Conservation (phyloP, 768 basidiomycete genomes). For the Rhizopogon rudus region DNA sequence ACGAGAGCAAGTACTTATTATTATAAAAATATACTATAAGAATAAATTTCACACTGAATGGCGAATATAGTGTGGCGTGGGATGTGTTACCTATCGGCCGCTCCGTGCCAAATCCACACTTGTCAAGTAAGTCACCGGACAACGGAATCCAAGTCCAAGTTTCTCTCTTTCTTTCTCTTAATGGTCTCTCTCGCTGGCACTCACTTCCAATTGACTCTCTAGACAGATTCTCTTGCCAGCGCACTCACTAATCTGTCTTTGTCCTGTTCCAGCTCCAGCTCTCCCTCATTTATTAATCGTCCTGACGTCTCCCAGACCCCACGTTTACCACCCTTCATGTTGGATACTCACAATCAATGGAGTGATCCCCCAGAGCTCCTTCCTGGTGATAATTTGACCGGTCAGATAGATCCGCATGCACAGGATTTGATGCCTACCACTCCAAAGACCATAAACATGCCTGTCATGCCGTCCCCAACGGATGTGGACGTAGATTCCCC, state of each 20-base stretch:
- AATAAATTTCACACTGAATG: neutral
- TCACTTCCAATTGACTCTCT: no score
- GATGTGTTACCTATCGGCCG: neutral
- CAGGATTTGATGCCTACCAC: constrained; percentile 18
- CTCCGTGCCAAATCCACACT: neutral
- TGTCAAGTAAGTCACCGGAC: constrained; percentile 5
- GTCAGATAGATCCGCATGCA: constrained; percentile 17
- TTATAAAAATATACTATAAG: neutral
- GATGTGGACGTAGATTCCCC: constrained; percentile 25
- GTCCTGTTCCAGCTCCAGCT: constrained; percentile 1
- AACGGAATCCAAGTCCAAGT: constrained; percentile 7
- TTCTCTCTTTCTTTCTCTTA: constrained; percentile 3
- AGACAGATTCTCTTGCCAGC: neutral
- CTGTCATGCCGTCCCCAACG: constrained; percentile 24
- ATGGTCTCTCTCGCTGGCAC: constrained; percentile 1
- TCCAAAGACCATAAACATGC: constrained; percentile 22
- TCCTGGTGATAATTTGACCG: constrained; percentile 22
- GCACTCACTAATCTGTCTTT: neutral
- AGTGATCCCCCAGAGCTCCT: constrained; percentile 32
- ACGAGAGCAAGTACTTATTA: no score
- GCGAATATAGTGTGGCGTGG: constrained; percentile 1
- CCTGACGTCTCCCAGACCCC: neutral
- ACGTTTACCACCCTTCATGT: constrained; percentile 14
- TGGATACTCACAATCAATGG: constrained; percentile 27
- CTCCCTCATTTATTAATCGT: neutral